phyloP scores from a whole-genome alignment of 768 basidiomycete species.

The Holtermannia corniformis region DNA sequence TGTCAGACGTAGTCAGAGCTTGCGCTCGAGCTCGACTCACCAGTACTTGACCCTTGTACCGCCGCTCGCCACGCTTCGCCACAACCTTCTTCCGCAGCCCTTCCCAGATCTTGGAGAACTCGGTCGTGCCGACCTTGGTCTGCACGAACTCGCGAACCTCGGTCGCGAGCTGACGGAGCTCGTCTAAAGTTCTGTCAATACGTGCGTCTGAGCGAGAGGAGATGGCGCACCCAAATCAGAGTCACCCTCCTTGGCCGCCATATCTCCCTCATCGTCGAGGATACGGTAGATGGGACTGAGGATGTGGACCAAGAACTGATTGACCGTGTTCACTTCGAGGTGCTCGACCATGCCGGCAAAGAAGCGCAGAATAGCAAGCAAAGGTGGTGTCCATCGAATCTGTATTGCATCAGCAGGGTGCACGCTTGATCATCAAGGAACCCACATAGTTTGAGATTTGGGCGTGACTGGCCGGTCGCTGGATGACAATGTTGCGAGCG shows the following conservation, averaged over 20 bases:
- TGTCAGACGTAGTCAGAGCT: constrained; percentile 2
- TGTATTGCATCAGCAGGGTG: constrained; percentile 35
- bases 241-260: constrained; percentile 14
- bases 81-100: constrained; percentile 64
- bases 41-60: constrained; percentile 51
- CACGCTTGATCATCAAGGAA: background rate
- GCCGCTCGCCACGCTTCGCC: constrained; percentile 61
- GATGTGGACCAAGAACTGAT: constrained; percentile 70
- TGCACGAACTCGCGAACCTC: constrained; percentile 86
- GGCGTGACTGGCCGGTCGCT: constrained; percentile 23
- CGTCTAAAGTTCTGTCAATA: constrained; percentile 48
- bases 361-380: constrained; percentile 72
- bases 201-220: background rate
- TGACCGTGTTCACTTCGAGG: constrained; percentile 54
- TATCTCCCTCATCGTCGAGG: constrained; percentile 59
- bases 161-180: constrained; percentile 65
- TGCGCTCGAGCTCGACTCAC: constrained; percentile 34
- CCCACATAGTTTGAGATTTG: constrained; percentile 3
- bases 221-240: constrained; percentile 20
- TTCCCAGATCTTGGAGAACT: constrained; percentile 70
- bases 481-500: constrained; percentile 42
- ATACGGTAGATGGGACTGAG: constrained; percentile 79
- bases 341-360: constrained; percentile 81
- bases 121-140: constrained; percentile 73
- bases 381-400: constrained; percentile 75